Evolutionary conservation across 257 asterid genomes (phyloP).

Genomic region (Rauvolfia tetraphylla): DNA sequence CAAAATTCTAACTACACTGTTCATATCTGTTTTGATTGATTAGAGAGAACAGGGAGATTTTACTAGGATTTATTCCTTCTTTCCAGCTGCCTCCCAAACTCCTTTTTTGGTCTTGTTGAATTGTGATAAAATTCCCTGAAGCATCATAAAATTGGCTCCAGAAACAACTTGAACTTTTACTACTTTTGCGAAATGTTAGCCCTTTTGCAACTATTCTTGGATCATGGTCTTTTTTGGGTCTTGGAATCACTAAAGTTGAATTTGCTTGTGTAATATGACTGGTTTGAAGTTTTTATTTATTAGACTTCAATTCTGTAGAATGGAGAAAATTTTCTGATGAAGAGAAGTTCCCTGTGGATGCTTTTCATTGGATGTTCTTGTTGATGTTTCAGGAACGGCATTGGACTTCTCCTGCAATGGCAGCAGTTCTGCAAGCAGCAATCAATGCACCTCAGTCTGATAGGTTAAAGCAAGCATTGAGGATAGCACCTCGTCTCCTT

Average conservation of each 20-base stretch:
- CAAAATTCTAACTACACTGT: not conserved
- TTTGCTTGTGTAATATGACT: not conserved
- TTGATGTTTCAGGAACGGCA: slow-evolving; percentile 76
- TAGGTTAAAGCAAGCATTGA: slow-evolving; percentile 73
- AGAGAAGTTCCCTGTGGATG: slow-evolving; percentile 14
- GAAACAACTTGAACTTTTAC: not conserved
- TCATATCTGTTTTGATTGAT: not conserved
- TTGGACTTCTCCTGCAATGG: slow-evolving; percentile 94
- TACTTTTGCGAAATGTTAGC: not conserved
- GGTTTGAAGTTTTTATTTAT: not conserved
- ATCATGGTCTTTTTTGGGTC: not conserved
- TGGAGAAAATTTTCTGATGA: not conserved
- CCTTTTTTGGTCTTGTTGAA: not conserved
- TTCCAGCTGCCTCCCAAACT: not conserved
- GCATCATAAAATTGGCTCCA: not conserved
- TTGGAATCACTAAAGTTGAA: not conserved
- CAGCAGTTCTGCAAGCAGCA: slow-evolving; percentile 69
- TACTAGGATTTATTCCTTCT: not conserved
- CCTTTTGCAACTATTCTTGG: not conserved
- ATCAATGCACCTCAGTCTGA: slow-evolving; percentile 59
- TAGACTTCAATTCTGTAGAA: not conserved
- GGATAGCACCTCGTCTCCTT: slow-evolving; percentile 71
- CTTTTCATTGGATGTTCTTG: slow-evolving; percentile 14
- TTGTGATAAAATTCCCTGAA: not conserved
- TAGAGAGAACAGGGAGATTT: not conserved